Conservation (phyloP, 2,329 filamentous ascomycete species). For the Xylariomycetidae sp. region DNA sequence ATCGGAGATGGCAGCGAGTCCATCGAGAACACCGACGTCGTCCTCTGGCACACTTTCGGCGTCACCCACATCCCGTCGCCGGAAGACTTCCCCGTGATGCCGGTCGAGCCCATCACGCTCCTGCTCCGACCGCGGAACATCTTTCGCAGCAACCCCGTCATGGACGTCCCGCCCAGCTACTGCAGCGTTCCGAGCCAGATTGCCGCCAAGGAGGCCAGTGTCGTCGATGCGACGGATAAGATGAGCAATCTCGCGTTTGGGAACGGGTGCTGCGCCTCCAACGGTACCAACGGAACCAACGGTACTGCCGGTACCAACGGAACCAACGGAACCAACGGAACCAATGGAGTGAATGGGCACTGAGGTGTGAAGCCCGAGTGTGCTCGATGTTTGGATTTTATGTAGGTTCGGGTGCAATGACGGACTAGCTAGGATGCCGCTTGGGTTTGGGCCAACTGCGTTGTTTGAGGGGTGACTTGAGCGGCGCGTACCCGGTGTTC, state of each 20-base stretch:
- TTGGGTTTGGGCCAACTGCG: too few relatives aligned
- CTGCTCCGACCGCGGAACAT: conserved; percentile 77
- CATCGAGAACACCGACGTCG: conserved; percentile 79
- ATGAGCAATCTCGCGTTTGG: conserved; percentile 25
- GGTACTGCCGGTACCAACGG: conserved; percentile 8
- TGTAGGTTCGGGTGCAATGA: too few relatives aligned
- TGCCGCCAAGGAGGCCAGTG: conserved; percentile 24
- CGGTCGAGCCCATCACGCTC: conserved; percentile 77
- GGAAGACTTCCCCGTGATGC: conserved; percentile 93
- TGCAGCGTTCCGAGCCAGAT: conserved; percentile 65
- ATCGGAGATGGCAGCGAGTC: conserved; percentile 63
- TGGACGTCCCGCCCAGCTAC: conserved; percentile 77
- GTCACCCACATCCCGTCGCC: conserved; percentile 84
- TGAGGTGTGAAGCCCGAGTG: too few relatives aligned
- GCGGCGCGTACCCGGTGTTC: too few relatives aligned
- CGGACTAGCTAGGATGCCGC: too few relatives aligned
- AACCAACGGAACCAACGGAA: conserved; percentile 4
- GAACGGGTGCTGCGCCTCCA: conserved; percentile 7
- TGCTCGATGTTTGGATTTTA: too few relatives aligned
- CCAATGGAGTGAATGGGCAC: conserved; percentile 11
- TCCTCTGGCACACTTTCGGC: conserved; percentile 93
- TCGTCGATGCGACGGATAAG: conserved; percentile 26
- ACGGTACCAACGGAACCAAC: conserved; percentile 16
- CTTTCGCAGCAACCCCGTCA: conserved; percentile 71
- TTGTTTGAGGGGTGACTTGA: too few relatives aligned